Conservation (phyloP, 1,284 basidiomycete species). For the Cryptococcus floricola region DNA sequence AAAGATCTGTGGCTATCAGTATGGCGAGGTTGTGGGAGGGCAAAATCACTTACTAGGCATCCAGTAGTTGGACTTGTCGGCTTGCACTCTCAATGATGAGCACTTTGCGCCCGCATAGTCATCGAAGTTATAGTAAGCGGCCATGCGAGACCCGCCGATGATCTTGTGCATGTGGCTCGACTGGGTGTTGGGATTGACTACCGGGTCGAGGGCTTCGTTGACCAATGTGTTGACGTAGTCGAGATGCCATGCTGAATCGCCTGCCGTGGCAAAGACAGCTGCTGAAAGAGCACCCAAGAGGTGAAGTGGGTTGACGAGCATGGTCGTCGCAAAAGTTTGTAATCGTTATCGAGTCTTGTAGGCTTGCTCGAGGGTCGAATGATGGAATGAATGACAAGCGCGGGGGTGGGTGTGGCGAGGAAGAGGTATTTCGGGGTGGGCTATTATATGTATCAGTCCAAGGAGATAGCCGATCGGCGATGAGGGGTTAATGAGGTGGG, state of each 20-base stretch:
- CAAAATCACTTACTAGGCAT: constrained; percentile 20
- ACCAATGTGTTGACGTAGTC: constrained; percentile 19
- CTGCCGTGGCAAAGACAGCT: constrained; percentile 6
- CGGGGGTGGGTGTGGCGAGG: no score
- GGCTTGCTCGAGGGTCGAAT: no score
- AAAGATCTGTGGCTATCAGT: constrained; percentile 4
- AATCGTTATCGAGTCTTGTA: no score
- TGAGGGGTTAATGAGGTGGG: no score
- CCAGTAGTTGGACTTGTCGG: constrained; percentile 43
- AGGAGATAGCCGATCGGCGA: no score
- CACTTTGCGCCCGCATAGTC: constrained; percentile 24
- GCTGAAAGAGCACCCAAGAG: constrained; percentile 7
- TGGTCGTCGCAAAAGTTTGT: background rate
- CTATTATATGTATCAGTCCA: no score
- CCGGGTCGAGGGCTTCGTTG: constrained; percentile 27
- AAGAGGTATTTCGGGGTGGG: no score
- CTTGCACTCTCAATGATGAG: constrained; percentile 23
- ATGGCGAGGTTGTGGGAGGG: background rate
- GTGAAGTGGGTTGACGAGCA: constrained; percentile 11
- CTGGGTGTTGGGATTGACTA: constrained; percentile 21
- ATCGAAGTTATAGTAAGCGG: constrained; percentile 29
- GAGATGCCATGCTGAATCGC: constrained; percentile 18
- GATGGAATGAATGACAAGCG: no score
- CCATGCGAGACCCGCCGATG: constrained; percentile 17
- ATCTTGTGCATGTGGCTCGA: constrained; percentile 30